Conservation (phyloP, 2,329 filamentous ascomycete genomes). For the Aspergillus brunneoviolaceus region DNA sequence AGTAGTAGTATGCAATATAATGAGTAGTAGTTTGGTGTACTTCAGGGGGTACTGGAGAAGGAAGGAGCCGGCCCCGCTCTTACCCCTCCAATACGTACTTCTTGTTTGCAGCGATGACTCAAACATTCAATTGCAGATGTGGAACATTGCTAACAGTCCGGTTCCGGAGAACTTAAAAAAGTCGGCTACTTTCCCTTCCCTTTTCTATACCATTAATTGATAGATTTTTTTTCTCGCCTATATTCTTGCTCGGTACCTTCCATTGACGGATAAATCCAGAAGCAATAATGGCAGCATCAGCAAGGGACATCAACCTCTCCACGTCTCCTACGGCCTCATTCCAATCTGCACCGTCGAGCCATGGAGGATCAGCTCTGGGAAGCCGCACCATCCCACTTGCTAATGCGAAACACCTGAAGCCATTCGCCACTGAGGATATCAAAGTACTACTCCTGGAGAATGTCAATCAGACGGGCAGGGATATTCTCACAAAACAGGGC, state of each 20-base stretch:
- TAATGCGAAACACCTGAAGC: constrained; percentile 76
- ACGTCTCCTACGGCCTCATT: constrained; percentile 74
- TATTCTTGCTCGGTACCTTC: background rate
- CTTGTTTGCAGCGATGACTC: constrained; percentile 4
- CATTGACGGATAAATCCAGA: background rate
- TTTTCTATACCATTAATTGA: background rate
- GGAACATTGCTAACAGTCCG: constrained; percentile 9
- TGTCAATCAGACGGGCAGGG: constrained; percentile 84
- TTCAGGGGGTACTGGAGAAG: background rate
- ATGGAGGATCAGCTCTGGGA: constrained; percentile 49
- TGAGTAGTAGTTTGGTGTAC: background rate
- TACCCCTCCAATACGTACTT: constrained; percentile 1
- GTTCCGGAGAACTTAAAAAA: constrained; percentile 14
- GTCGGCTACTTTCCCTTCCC: background rate
- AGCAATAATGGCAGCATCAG: constrained; percentile 25
- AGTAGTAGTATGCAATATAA: no score
- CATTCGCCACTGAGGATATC: constrained; percentile 92
- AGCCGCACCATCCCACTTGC: constrained; percentile 45
- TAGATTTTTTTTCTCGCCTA: background rate
- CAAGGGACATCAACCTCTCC: constrained; percentile 59
- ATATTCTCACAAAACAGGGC: constrained; percentile 79
- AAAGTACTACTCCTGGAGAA: constrained; percentile 96
- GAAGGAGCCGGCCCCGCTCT: background rate
- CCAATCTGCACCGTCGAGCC: constrained; percentile 69
- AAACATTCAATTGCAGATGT: background rate